Evolutionary conservation across 352 stramenopile species (phyloP), one percentile per base, ranked within the genome.

Genomic region (Globisporangium cylindrosporum): DNA sequence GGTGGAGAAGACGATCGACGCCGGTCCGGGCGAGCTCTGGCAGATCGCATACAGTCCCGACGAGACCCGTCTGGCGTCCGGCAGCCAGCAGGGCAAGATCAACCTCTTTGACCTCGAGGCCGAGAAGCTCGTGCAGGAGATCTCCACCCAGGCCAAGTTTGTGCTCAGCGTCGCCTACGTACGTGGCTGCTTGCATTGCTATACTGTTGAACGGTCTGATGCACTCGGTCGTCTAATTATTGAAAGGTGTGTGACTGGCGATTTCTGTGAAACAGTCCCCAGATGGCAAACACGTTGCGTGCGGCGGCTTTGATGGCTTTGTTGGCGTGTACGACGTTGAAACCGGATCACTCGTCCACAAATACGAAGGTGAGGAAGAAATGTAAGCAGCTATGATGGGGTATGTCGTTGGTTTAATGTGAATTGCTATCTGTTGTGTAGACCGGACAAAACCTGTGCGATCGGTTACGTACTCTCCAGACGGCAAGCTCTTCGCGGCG

Each of bases 401-500:
- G 29, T 32, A 32, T 32, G 29, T 32, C 29, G 29, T 8, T 32
- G 29, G 29, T 32, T 32, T 32, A 32, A 32, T 32, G 29, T 32
- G 29, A 32, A 32, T 32, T 32, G 29, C 29, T 32, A 7, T 32
- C 29, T 32, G 29, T 32, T 90, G 43, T 51, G 80, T 27, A 95
- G 86, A 95, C 49, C 86, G 86, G 53, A 89, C 90, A 25, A 97
- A 96, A 67, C 90, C 91, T 29, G 89, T 97, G 62, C 88, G 91
- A 5, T 95, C 86, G 34, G 74, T 97, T 29, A 77, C 82, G 25
- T 97, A 95, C 69, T 90, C 88, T 20, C 75, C 79, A 12, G 89
- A 97, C 61, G 91, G 91, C 38, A 95, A 89, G 60, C 74, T 97
- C 24, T 95, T 94, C 73, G 89, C 86, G 6, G 91, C 90, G 5